These are phyloP conservation scores for Exobasidium cylindrosporum DNA, from an alignment of 1,284 basidiomycete genomes.

Conservation along the genomic window DNA sequence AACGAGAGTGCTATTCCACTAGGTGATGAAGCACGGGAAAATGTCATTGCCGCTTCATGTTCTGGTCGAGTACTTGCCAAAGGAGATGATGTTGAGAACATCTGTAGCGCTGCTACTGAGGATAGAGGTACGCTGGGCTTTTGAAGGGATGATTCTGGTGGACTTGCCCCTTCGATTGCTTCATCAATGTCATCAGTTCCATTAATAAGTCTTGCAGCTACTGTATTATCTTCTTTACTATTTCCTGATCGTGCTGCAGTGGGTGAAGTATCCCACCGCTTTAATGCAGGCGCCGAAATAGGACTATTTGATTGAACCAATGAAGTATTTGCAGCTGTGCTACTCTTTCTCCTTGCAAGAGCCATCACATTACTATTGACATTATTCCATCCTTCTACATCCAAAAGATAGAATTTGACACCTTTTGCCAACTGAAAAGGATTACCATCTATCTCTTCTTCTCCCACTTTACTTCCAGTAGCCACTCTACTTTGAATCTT, in stretches of 20 bases:
- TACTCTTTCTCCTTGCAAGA: not conserved
- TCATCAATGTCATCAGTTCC: no score
- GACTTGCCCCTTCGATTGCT: not conserved
- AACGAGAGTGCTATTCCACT: not conserved
- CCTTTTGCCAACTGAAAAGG: conserved; percentile 72
- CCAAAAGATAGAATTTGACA: conserved; percentile 85
- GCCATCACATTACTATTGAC: not conserved
- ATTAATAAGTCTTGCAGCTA: not conserved
- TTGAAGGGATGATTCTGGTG: no score
- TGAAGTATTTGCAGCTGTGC: not conserved
- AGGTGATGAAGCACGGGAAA: not conserved
- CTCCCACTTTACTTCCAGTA: conserved; percentile 9
- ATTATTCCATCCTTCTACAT: conserved; percentile 70
- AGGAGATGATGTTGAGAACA: not conserved
- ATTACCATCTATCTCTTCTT: conserved; percentile 37
- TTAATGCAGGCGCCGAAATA: not conserved
- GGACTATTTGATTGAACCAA: not conserved
- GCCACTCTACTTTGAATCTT: conserved; percentile 76
- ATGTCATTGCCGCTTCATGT: not conserved
- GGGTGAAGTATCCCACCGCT: not conserved
- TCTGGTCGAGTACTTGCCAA: not conserved
- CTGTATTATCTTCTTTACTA: not conserved
- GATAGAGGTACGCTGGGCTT: not conserved
- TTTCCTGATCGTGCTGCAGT: not conserved
- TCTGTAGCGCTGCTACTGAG: not conserved